These are phyloP conservation scores for Sporothrix dimorphospora DNA, from an alignment of 2,329 filamentous ascomycete species.

Conservation along the genomic window DNA sequence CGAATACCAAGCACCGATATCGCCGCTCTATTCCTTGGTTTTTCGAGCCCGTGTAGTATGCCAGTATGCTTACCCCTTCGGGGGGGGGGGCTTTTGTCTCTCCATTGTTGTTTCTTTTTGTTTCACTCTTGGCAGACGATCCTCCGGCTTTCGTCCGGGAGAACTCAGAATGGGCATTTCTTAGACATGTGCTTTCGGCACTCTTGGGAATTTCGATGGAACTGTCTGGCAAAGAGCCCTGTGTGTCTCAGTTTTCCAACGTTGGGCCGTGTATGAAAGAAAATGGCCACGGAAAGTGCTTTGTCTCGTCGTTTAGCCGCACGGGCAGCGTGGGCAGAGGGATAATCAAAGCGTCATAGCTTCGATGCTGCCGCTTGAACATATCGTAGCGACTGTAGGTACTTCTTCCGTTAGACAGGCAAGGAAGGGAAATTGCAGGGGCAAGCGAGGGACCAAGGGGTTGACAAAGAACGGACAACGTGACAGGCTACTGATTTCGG, in stretches of 20 bases:
- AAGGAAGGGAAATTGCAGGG: neutral
- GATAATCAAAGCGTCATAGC: constrained; percentile 22
- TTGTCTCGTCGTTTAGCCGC: neutral
- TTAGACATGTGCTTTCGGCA: neutral
- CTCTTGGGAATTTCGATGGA: neutral
- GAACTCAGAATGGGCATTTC: neutral
- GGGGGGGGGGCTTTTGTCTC: neutral
- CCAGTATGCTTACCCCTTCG: neutral
- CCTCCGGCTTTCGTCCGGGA: neutral
- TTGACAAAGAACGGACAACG: neutral
- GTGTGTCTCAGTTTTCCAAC: neutral
- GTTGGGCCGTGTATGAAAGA: neutral
- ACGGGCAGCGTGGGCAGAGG: neutral
- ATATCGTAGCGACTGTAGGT: too few relatives aligned
- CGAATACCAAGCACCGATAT: neutral
- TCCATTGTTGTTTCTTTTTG: neutral
- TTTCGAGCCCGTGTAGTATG: neutral
- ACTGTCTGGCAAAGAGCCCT: neutral
- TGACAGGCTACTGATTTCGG: constrained; percentile 9
- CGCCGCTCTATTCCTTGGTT: neutral
- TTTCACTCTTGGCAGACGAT: neutral
- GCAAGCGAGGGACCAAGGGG: neutral
- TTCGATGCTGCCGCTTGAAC: neutral
- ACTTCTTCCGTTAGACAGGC: neutral
- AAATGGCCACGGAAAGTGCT: neutral